A percentile compares a stretch with the other conserved stretches of the same genome.
phyloP scores from a whole-genome alignment of 2,329 filamentous ascomycete species.

The Pyrenochaeta sp. region DNA sequence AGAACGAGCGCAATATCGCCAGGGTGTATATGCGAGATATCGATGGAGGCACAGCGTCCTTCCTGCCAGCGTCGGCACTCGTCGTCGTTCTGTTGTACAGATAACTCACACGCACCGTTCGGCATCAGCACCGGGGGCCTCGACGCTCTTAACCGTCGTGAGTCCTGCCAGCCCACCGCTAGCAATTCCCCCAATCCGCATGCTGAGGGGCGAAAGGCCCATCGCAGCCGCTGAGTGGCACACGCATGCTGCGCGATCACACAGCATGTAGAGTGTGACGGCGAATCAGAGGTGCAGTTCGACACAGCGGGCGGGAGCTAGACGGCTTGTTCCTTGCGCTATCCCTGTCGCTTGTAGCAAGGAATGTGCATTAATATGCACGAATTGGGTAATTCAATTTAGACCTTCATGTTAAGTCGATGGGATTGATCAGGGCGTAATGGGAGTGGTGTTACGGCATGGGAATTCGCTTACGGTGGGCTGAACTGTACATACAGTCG shows the following conservation, averaged over 20 bases:
- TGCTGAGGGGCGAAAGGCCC: constrained; percentile 32
- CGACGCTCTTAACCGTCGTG: constrained; percentile 34
- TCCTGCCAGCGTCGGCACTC: constrained; percentile 14
- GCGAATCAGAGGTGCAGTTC: constrained; percentile 31
- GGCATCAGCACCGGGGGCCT: constrained; percentile 24
- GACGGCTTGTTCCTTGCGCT: constrained; percentile 22
- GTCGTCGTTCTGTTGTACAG: constrained; percentile 14
- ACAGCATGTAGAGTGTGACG: constrained; percentile 29
- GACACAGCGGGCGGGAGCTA: constrained; percentile 22
- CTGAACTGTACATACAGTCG: background rate
- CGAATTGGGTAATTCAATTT: constrained; percentile 26
- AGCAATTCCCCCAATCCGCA: constrained; percentile 16
- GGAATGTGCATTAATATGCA: constrained; percentile 24
- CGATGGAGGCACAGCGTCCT: constrained; percentile 7
- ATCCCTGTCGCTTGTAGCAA: constrained; percentile 14
- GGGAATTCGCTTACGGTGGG: background rate
- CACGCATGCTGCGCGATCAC: constrained; percentile 40
- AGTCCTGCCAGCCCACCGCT: constrained; percentile 27
- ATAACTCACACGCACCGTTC: constrained; percentile 9
- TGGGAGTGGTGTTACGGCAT: constrained; percentile 12
- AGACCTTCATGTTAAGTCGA: constrained; percentile 7
- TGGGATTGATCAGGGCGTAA: background rate
- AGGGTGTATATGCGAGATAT: background rate
- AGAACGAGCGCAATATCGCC: constrained; percentile 12
- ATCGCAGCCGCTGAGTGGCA: constrained; percentile 45